Base-by-base conservation (phyloP, 106 monocot species). In the Dioscorea zingiberensis region DNA sequence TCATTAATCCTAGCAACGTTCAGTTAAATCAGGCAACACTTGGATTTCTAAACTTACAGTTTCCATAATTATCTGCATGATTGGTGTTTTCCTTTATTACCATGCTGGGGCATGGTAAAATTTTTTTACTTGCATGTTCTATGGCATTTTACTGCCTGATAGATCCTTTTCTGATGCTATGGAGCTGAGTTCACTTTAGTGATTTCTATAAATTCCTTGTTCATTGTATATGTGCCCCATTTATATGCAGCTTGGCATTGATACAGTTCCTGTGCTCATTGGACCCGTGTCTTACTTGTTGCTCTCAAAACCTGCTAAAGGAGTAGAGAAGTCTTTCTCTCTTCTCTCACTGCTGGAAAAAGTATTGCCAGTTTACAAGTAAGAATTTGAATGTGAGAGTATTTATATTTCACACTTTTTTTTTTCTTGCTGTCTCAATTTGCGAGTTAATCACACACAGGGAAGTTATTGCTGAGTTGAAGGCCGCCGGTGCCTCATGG, bases 221-320 rank as follows among this genome's bases (percentile, higher is more conserved):
- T 2, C 10, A 38, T 38, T 38, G 38, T 48, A 25, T 28, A 66
- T 54, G 14, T 29, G 45, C 18, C 21, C 15, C 29, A n/a, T 22
- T 53, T 49, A 48, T 16, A n/a, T 83, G 71, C 66, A 93, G 93
- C 85, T 83, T 67, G 93, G 93, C 13, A 64, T 93, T 61, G 77
- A 88, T 19, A 93, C 88, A 10, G 83, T 93, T 73, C 88, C 93
- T 55, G 85, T 93, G 24, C 82, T 93, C 54, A 38, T 88, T 73
- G 93, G 93, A 60, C 93, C 93, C 59, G 88, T 93, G n/a, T 75
- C 88, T 22, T 92, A 87, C 67, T 70, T 93, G 71, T 65, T 93
- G 77, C 85, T 88, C 60, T 85, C 93, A 49, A 93, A 93, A 51
- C 75, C 88, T 59, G 87, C 93, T n/a, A 85, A 88, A 60, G 93